These are phyloP conservation scores for Heracleum sosnowskyi DNA, from an alignment of 129 eudicot species.

Conservation along the genomic window DNA sequence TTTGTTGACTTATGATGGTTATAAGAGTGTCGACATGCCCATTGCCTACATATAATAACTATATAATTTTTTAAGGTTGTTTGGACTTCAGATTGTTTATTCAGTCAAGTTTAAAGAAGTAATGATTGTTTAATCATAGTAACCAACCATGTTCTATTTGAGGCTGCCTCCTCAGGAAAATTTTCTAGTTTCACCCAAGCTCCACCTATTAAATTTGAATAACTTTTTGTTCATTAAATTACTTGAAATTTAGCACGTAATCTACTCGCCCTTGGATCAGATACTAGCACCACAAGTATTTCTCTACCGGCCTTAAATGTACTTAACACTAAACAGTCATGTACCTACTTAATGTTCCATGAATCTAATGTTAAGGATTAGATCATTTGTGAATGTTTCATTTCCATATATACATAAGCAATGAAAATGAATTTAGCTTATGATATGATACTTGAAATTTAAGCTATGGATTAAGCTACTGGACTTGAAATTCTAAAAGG, in stretches of 20 bases:
- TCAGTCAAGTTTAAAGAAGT: no score
- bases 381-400: background rate
- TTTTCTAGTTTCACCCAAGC: background rate
- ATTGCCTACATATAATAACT: background rate
- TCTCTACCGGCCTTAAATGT: background rate
- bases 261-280: background rate
- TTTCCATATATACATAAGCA: background rate
- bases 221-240: background rate
- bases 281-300: background rate
- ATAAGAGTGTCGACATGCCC: background rate
- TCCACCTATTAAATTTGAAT: background rate
- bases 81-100: background rate
- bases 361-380: background rate
- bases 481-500: background rate
- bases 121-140: background rate
- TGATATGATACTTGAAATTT: background rate
- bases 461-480: background rate
- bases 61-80: background rate
- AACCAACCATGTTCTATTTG: background rate
- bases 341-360: background rate
- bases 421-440: background rate
- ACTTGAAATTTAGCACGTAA: no score
- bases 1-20: background rate
- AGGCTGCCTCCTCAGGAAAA: background rate
- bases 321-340: background rate